Conservation (phyloP, 768 basidiomycete species). For the Calocybe gangraenosa region DNA sequence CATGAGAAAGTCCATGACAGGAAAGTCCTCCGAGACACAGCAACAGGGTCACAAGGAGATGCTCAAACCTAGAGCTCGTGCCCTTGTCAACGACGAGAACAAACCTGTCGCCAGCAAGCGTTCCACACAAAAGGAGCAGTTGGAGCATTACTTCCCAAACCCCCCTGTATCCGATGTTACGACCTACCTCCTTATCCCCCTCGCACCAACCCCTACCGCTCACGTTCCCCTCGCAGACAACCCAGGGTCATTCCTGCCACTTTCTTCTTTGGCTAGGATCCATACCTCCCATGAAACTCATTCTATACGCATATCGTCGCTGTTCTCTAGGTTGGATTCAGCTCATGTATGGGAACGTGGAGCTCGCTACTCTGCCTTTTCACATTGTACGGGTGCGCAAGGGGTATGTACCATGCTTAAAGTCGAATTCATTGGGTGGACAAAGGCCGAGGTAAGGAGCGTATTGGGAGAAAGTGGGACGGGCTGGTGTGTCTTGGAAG, state of each 20-base stretch:
- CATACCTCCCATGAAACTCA: constrained; percentile 55
- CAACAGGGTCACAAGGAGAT: constrained; percentile 29
- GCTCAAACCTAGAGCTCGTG: constrained; percentile 25
- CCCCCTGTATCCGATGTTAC: constrained; percentile 37
- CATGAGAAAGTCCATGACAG: constrained; percentile 19
- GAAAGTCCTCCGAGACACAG: constrained; percentile 19
- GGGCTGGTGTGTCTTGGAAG: constrained; percentile 76
- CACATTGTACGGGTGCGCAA: constrained; percentile 32
- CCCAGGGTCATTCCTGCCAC: constrained; percentile 41
- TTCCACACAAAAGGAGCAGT: constrained; percentile 22
- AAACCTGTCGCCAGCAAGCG: constrained; percentile 6
- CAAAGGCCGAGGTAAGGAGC: constrained; percentile 54
- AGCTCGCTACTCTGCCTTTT: constrained; percentile 60
- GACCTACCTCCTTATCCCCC: constrained; percentile 69
- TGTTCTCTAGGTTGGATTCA: constrained; percentile 70
- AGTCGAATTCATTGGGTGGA: constrained; percentile 75
- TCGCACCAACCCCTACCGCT: constrained; percentile 68
- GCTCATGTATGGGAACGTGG: constrained; percentile 64
- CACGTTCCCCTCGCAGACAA: constrained; percentile 53
- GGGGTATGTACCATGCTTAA: constrained; percentile 64
- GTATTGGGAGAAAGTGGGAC: constrained; percentile 69
- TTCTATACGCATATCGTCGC: constrained; percentile 56
- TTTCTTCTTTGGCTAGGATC: constrained; percentile 45
- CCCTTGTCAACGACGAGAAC: constrained; percentile 13
- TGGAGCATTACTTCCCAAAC: constrained; percentile 62